Conservation (phyloP, 768 basidiomycete species). For the Naganishia onofrii region DNA sequence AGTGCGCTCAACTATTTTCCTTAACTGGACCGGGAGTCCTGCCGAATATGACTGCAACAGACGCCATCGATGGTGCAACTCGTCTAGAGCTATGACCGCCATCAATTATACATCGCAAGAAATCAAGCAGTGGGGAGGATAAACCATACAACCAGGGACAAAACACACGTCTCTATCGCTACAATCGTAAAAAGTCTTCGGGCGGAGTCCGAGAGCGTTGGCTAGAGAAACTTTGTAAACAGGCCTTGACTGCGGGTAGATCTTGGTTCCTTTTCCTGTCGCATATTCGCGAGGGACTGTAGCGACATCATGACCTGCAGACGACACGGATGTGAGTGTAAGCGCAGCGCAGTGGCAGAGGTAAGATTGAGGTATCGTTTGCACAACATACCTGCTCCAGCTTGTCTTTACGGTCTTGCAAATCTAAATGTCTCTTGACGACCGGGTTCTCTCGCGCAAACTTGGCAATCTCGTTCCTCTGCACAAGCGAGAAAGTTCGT, state of each 20-base stretch:
- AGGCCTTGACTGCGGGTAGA: constrained; percentile 38
- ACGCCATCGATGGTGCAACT: no score
- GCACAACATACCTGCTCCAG: constrained; percentile 77
- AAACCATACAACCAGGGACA: background rate
- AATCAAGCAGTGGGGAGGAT: background rate
- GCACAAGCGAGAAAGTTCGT: background rate
- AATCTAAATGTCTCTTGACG: constrained; percentile 80
- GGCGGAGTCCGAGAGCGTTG: background rate
- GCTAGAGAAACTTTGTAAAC: constrained; percentile 51
- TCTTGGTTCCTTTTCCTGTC: constrained; percentile 72
- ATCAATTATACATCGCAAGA: background rate
- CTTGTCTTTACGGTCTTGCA: constrained; percentile 96
- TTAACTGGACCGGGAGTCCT: background rate
- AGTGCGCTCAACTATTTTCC: no score
- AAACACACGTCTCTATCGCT: constrained; percentile 7
- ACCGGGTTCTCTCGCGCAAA: constrained; percentile 94
- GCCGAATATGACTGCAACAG: background rate
- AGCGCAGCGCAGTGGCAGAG: no score
- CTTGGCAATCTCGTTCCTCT: constrained; percentile 74
- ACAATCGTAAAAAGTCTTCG: background rate
- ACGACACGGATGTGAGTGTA: background rate
- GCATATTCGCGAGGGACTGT: constrained; percentile 82
- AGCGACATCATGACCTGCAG: constrained; percentile 88
- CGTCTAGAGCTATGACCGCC: background rate
- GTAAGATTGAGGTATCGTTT: no score